A percentile compares a stretch with the other conserved stretches of the same genome.
phyloP scores from a whole-genome alignment of 75 land plant genomes.

The Sequoiadendron giganteum region DNA sequence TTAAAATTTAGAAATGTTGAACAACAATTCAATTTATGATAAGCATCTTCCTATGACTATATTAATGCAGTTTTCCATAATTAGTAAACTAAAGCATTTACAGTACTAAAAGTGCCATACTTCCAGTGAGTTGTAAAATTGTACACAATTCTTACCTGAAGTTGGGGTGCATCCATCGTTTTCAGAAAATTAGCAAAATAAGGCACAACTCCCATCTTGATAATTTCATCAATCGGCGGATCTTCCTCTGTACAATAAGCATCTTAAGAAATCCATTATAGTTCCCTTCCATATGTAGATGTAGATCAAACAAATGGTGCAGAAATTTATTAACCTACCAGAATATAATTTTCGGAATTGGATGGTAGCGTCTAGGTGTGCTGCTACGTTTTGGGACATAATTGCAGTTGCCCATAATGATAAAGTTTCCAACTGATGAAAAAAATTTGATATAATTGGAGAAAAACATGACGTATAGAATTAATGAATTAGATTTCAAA shows the following conservation, averaged over 20 bases:
- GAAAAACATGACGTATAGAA: neutral
- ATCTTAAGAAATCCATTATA: neutral
- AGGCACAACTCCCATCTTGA: conserved; percentile 42
- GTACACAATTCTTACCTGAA: conserved; percentile 27
- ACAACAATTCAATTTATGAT: neutral
- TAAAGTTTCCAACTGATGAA: too few relatives aligned
- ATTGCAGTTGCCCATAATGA: too few relatives aligned
- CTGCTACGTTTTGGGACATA: neutral
- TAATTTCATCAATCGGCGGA: conserved; percentile 52
- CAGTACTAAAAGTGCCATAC: neutral
- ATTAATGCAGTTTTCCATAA: neutral
- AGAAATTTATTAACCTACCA: neutral
- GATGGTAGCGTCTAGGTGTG: neutral
- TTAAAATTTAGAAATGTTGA: neutral
- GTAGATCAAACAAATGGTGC: neutral
- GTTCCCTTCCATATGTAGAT: neutral
- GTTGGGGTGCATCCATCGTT: conserved; percentile 35
- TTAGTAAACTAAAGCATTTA: neutral
- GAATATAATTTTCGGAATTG: neutral
- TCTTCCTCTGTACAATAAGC: conserved; percentile 14
- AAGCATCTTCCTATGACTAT: neutral
- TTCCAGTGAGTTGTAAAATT: neutral
- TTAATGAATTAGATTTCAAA: neutral
- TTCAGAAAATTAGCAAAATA: conserved; percentile 37
- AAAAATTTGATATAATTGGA: too few relatives aligned